Conservation (phyloP, 306 rosid genomes). For the Cyamopsis tetragonoloba region DNA sequence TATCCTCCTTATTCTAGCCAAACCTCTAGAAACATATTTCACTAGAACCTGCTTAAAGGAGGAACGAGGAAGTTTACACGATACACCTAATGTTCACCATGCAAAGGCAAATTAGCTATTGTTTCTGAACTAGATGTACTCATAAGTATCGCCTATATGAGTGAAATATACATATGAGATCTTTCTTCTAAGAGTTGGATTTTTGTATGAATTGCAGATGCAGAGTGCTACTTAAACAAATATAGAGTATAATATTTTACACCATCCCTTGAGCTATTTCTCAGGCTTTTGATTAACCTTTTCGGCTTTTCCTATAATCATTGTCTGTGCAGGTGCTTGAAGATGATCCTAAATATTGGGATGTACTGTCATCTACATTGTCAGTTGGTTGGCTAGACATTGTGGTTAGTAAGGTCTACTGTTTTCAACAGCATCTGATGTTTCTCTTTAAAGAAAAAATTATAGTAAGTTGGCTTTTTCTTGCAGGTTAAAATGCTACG, state of each 20-base stretch:
- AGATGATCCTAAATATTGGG: conserved; percentile 83
- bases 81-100: neutral
- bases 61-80: neutral
- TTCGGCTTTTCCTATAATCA: no score
- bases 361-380: conserved; percentile 64
- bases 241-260: neutral
- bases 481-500: conserved; percentile 88
- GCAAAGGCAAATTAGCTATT: neutral
- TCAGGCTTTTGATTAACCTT: neutral
- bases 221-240: neutral
- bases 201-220: no score
- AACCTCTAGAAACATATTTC: neutral
- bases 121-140: neutral
- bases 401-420: conserved; percentile 59
- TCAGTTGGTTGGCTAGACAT: conserved; percentile 95
- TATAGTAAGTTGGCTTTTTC: conserved; percentile 22
- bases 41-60: neutral
- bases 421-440: conserved; percentile 22
- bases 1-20: neutral
- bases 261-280: neutral
- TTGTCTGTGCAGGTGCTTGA: conserved; percentile 64
- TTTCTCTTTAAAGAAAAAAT: conserved; percentile 18
- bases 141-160: neutral
- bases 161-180: neutral
- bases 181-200: neutral